phyloP scores from a whole-genome alignment of 139 green algal species.

The Gonium pectorale region DNA sequence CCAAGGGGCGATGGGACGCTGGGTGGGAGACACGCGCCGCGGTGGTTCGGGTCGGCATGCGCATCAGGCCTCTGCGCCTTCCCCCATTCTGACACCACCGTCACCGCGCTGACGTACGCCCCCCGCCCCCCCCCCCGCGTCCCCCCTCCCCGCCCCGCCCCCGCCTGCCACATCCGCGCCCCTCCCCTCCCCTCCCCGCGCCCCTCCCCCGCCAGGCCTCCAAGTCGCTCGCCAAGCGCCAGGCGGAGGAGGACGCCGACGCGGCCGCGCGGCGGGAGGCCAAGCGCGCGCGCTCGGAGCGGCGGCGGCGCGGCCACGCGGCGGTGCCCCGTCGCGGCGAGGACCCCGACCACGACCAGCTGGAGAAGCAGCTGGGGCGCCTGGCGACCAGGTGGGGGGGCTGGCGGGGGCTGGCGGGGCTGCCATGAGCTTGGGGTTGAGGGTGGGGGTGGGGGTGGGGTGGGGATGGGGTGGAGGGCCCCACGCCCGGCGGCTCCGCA shows the following conservation, averaged over 20 bases:
- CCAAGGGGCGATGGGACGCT: too few species aligned
- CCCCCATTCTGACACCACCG: too few species aligned
- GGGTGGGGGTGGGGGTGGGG: too few species aligned
- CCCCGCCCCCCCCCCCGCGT: too few species aligned
- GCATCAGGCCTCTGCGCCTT: too few species aligned
- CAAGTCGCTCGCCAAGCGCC: constrained; percentile 70
- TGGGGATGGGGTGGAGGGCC: too few species aligned
- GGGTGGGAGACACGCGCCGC: too few species aligned
- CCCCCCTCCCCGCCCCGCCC: neutral
- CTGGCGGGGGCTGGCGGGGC: neutral
- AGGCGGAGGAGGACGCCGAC: constrained; percentile 67
- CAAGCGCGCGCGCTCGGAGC: constrained; percentile 69
- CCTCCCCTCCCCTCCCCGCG: too few species aligned
- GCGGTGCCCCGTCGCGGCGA: constrained; percentile 66
- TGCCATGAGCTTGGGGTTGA: too few species aligned
- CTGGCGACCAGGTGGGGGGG: constrained; percentile 69
- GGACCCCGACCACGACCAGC: constrained; percentile 74
- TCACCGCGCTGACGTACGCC: too few species aligned
- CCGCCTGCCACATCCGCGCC: neutral
- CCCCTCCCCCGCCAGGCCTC: constrained; percentile 41
- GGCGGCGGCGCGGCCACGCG: constrained; percentile 74
- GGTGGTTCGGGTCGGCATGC: too few species aligned
- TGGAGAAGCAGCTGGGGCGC: constrained; percentile 77
- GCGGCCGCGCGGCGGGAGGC: constrained; percentile 55
- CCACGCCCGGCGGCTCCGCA: too few species aligned